These are phyloP conservation scores for Curvularia eragrostidis DNA, from an alignment of 2,329 filamentous ascomycete species.

Conservation along the genomic window DNA sequence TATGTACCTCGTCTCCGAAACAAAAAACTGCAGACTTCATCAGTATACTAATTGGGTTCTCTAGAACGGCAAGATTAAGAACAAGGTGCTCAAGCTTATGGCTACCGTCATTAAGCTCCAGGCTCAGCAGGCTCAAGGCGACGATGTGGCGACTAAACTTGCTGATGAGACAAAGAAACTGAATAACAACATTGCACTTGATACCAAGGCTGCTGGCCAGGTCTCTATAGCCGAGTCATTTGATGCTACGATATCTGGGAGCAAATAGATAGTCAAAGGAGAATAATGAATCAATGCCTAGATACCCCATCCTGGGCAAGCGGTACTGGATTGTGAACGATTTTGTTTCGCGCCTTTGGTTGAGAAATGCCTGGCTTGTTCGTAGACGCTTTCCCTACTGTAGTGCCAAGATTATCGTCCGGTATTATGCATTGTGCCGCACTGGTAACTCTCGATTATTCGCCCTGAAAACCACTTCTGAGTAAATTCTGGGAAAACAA, in stretches of 20 bases:
- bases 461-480: neutral
- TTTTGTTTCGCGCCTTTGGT: too few relatives aligned
- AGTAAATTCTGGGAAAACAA: neutral
- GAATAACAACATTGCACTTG: constrained; percentile 60
- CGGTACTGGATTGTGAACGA: too few relatives aligned
- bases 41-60: constrained; percentile 5
- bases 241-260: constrained; percentile 37
- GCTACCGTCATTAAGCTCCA: constrained; percentile 60
- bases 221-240: constrained; percentile 46
- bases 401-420: neutral
- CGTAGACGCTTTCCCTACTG: neutral
- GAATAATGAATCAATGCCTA: neutral
- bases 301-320: too few relatives aligned
- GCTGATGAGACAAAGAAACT: constrained; percentile 60
- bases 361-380: neutral
- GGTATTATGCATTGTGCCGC: neutral
- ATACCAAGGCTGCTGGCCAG: constrained; percentile 58
- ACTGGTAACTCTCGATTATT: neutral
- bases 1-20: constrained; percentile 7
- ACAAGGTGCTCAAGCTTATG: constrained; percentile 66
- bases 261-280: neutral
- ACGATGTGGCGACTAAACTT: constrained; percentile 55
- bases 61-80: constrained; percentile 65
- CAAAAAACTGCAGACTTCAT: neutral
- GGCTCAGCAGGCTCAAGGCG: constrained; percentile 62